phyloP scores from a whole-genome alignment of 306 rosid species.

The Potentilla sterilis region DNA sequence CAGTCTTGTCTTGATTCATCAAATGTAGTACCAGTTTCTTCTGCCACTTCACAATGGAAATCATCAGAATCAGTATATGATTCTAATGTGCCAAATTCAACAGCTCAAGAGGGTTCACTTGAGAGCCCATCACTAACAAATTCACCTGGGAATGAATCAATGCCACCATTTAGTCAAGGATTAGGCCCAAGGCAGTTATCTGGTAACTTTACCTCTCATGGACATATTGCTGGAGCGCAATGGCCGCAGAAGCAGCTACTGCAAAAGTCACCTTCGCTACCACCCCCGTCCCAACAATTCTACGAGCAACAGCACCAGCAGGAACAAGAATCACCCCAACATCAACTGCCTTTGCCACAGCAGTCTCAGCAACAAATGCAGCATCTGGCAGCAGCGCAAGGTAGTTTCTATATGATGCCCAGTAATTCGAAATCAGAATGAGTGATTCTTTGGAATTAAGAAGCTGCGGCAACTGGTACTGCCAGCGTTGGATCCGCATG shows the following conservation, averaged over 20 bases:
- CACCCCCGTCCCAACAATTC: constrained; percentile 53
- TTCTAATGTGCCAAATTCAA: constrained; percentile 50
- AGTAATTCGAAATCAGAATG: constrained; percentile 70
- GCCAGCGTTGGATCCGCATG: constrained; percentile 47
- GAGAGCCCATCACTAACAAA: constrained; percentile 56
- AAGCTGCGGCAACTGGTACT: constrained; percentile 47
- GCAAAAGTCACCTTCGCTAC: constrained; percentile 53
- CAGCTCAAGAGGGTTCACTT: constrained; percentile 44
- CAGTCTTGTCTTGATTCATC: constrained; percentile 51
- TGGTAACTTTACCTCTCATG: constrained; percentile 59
- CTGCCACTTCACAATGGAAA: constrained; percentile 61
- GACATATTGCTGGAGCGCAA: constrained; percentile 66
- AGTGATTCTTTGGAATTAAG: constrained; percentile 49
- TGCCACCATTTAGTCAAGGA: constrained; percentile 53
- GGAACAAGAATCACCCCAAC: constrained; percentile 53
- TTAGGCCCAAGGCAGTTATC: constrained; percentile 59
- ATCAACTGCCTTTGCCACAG: constrained; percentile 42
- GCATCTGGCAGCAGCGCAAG: constrained; percentile 62
- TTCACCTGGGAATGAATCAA: constrained; percentile 55
- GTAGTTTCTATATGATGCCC: constrained; percentile 53
- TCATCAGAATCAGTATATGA: constrained; percentile 59
- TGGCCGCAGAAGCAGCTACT: constrained; percentile 57
- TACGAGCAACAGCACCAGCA: constrained; percentile 44
- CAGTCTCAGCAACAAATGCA: constrained; percentile 67
- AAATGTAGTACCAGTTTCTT: constrained; percentile 41